These are phyloP conservation scores for Hygrophorus pudorinus DNA, from an alignment of 768 basidiomycete genomes.

Conservation along the genomic window DNA sequence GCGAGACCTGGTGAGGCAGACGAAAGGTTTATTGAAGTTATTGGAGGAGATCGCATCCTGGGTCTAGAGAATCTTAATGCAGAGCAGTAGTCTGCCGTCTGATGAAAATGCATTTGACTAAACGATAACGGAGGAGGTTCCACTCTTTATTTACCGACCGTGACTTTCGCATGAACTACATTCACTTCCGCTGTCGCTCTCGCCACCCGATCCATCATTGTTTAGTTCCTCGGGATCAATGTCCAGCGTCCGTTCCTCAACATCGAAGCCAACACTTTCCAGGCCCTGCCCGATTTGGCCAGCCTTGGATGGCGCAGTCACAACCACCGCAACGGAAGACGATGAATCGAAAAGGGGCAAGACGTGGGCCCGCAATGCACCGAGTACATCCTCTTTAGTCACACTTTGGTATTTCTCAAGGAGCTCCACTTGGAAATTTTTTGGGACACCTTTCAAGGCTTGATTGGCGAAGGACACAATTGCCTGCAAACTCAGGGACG, in stretches of 20 bases:
- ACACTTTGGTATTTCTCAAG: slow-evolving; percentile 73
- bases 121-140: no score
- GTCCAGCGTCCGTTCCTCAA: slow-evolving; percentile 62
- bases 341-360: slow-evolving; percentile 75
- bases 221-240: slow-evolving; percentile 45
- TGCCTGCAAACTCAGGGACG: slow-evolving; percentile 39
- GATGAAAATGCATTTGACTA: neutral
- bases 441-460: slow-evolving; percentile 75
- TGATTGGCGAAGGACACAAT: slow-evolving; percentile 81
- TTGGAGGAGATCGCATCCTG: slow-evolving; percentile 14
- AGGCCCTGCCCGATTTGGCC: slow-evolving; percentile 62
- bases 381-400: slow-evolving; percentile 67
- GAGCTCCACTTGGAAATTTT: slow-evolving; percentile 65
- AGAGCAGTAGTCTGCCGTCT: neutral
- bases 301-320: slow-evolving; percentile 74
- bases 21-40: slow-evolving; percentile 51
- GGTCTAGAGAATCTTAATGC: neutral
- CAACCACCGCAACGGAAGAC: slow-evolving; percentile 70
- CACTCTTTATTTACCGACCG: no score
- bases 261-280: slow-evolving; percentile 59
- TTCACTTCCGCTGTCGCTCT: slow-evolving; percentile 23
- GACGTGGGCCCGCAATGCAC: slow-evolving; percentile 61
- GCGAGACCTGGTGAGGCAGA: slow-evolving; percentile 68
- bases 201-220: slow-evolving; percentile 24
- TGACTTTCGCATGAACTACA: slow-evolving; percentile 8